phyloP scores from a whole-genome alignment of 495 filamentous ascomycete species.

The Xylaria flabelliformis region DNA sequence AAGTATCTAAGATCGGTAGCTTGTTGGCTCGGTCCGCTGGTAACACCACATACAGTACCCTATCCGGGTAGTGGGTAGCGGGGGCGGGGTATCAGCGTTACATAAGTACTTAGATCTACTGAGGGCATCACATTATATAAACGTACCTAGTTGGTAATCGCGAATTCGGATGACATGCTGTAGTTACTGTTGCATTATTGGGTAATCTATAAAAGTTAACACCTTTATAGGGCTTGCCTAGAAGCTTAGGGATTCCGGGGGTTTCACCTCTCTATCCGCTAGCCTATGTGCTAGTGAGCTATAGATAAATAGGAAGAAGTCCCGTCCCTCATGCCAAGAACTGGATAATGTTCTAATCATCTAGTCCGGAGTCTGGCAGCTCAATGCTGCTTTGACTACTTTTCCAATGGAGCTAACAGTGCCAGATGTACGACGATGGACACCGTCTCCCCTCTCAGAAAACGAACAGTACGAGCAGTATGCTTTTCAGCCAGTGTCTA shows the following conservation, averaged over 20 bases:
- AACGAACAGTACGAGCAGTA: slow-evolving; percentile 9
- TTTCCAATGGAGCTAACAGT: slow-evolving; percentile 1
- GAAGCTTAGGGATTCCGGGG: not conserved
- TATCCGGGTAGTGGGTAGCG: too few relatives aligned
- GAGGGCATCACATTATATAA: too few relatives aligned
- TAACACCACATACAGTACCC: too few relatives aligned
- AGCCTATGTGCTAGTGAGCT: not conserved
- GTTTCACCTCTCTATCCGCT: not conserved
- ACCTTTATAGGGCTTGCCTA: not conserved
- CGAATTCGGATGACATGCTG: not conserved
- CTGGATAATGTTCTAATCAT: not conserved
- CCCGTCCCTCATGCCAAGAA: not conserved
- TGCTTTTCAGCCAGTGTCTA: not conserved
- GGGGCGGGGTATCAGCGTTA: too few relatives aligned
- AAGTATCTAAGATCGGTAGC: too few relatives aligned
- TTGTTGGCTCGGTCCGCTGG: too few relatives aligned
- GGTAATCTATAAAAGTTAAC: not conserved
- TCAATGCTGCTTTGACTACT: not conserved
- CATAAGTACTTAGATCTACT: too few relatives aligned
- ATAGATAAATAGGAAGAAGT: not conserved
- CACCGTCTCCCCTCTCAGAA: slow-evolving; percentile 1
- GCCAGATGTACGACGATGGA: slow-evolving; percentile 4
- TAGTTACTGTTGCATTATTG: not conserved
- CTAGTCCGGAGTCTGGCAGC: not conserved
- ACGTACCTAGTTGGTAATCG: not conserved